These are phyloP conservation scores for Penicillium manginii DNA, from an alignment of 495 filamentous ascomycete species.

Conservation along the genomic window DNA sequence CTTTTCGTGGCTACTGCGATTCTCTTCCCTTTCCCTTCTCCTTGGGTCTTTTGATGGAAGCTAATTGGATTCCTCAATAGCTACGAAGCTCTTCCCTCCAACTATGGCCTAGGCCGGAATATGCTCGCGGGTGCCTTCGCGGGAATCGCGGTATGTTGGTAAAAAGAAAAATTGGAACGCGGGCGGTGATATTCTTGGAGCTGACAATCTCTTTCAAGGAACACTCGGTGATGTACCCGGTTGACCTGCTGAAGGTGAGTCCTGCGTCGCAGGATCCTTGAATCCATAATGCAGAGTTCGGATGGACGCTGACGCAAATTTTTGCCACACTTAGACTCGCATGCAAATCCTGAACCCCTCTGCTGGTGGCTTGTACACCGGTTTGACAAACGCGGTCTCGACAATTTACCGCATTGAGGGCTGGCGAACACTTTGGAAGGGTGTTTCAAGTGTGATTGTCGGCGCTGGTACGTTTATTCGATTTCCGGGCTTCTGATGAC, in stretches of 20 bases:
- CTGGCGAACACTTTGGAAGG: conserved; percentile 89
- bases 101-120: conserved; percentile 71
- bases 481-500: not conserved
- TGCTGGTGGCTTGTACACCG: conserved; percentile 83
- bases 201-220: conserved; percentile 51
- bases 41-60: not conserved
- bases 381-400: conserved; percentile 87
- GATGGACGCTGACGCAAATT: not conserved
- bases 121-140: conserved; percentile 96
- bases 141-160: conserved; percentile 79
- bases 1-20: not conserved
- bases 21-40: not conserved
- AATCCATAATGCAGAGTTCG: not conserved
- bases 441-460: conserved; percentile 92
- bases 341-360: conserved; percentile 95
- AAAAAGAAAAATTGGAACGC: not conserved
- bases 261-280: conserved; percentile 17
- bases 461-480: conserved; percentile 73
- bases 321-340: conserved; percentile 66
- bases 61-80: conserved; percentile 40
- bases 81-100: conserved; percentile 72
- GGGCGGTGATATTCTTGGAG: conserved; percentile 2
- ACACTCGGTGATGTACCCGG: conserved; percentile 97
- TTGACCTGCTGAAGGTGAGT: conserved; percentile 95
- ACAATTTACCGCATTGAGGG: conserved; percentile 91